Evolutionary conservation across 1,284 basidiomycete genomes (phyloP).

Genomic region (Pterulicium gracile): DNA sequence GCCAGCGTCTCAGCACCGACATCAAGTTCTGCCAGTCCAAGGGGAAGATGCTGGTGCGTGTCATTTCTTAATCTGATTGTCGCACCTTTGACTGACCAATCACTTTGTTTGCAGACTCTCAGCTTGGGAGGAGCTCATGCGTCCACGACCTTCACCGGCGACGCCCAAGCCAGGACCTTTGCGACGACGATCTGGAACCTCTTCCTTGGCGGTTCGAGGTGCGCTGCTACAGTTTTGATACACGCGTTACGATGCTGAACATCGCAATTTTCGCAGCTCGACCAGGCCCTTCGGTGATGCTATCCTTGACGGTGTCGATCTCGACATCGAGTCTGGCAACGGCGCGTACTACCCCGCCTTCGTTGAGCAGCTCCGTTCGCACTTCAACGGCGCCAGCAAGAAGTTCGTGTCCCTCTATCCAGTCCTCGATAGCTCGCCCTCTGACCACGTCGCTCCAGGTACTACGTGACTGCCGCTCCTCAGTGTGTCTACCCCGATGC

Average conservation of each 20-base stretch:
- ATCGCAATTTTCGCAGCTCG: slow-evolving; percentile 9
- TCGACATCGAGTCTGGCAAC: slow-evolving; percentile 56
- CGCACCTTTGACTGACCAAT: slow-evolving; percentile 16
- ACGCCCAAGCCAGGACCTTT: slow-evolving; percentile 38
- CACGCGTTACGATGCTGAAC: too few relatives aligned
- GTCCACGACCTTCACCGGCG: slow-evolving; percentile 37
- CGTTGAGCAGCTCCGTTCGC: slow-evolving; percentile 36
- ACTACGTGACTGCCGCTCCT: slow-evolving; percentile 55
- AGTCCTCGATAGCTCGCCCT: background rate
- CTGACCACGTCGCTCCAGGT: slow-evolving; percentile 24
- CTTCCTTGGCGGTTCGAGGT: slow-evolving; percentile 49
- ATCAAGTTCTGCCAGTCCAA: slow-evolving; percentile 51
- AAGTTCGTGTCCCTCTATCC: slow-evolving; percentile 20
- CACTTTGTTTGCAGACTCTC: slow-evolving; percentile 25
- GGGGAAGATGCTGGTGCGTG: slow-evolving; percentile 37
- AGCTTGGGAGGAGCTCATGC: slow-evolving; percentile 55
- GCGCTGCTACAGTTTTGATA: too few relatives aligned
- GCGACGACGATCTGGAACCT: slow-evolving; percentile 54
- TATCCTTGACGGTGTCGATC: slow-evolving; percentile 55
- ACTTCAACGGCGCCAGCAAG: slow-evolving; percentile 39
- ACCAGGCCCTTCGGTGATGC: slow-evolving; percentile 52
- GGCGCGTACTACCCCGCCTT: slow-evolving; percentile 42
- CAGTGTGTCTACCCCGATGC: slow-evolving; percentile 60
- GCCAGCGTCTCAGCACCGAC: slow-evolving; percentile 39
- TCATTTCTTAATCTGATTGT: too few relatives aligned